Evolutionary conservation across 2,329 filamentous ascomycete genomes (phyloP).

Genomic region (Penicillium sp.): DNA sequence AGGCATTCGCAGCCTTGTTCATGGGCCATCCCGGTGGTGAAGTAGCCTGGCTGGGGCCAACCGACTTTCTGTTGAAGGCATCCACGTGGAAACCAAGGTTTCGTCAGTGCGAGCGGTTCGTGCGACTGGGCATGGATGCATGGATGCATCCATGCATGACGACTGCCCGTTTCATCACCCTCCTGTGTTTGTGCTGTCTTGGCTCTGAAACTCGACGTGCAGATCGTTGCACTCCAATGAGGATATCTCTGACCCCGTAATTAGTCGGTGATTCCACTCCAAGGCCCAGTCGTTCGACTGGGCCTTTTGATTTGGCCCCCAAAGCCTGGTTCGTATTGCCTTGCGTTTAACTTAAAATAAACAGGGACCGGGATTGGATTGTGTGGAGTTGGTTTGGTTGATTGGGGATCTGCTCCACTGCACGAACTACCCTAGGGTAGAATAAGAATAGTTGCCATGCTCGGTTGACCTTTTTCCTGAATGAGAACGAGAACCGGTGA

Average conservation of each 20-base stretch:
- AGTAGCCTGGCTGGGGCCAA: too few relatives aligned
- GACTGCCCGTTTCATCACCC: neutral
- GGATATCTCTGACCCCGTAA: neutral
- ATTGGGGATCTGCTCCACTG: neutral
- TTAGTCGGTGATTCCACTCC: neutral
- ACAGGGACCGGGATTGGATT: neutral
- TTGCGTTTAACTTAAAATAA: slow-evolving; percentile 1
- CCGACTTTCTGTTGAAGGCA: neutral
- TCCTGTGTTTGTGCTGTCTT: neutral
- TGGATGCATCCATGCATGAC: neutral
- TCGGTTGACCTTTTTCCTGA: neutral
- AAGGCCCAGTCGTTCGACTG: neutral
- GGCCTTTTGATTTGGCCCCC: too few relatives aligned
- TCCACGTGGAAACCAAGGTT: slow-evolving; percentile 6
- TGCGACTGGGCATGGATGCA: slow-evolving; percentile 2
- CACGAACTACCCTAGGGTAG: too few relatives aligned
- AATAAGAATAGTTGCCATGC: neutral
- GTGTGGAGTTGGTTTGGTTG: neutral
- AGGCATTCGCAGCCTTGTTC: too few relatives aligned
- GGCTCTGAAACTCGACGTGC: slow-evolving; percentile 3
- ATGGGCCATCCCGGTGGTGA: too few relatives aligned
- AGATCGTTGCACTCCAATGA: neutral
- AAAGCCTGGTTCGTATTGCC: neutral
- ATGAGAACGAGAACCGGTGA: too few relatives aligned
- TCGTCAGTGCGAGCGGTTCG: slow-evolving; percentile 7